These are phyloP conservation scores for Aschersonia sp. DNA, from an alignment of 2,329 filamentous ascomycete species.

Conservation along the genomic window DNA sequence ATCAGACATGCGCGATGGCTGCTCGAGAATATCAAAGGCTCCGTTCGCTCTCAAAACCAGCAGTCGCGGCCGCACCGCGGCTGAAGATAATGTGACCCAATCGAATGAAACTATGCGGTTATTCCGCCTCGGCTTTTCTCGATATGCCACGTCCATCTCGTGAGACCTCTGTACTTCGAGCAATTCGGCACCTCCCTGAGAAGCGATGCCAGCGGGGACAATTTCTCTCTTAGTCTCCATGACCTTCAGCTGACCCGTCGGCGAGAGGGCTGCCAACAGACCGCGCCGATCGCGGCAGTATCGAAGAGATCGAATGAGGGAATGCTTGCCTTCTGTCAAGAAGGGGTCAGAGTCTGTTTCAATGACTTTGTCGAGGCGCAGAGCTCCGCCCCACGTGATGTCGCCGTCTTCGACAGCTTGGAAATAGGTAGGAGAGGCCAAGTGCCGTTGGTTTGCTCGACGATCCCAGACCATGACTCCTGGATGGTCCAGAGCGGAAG, in stretches of 20 bases:
- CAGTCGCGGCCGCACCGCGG: conserved; percentile 40
- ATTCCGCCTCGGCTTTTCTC: conserved; percentile 34
- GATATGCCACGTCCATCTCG: conserved; percentile 46
- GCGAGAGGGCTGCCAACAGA: conserved; percentile 45
- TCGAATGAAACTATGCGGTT: conserved; percentile 54
- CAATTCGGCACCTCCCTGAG: conserved; percentile 39
- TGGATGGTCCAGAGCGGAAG: conserved; percentile 60
- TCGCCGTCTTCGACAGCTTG: conserved; percentile 46
- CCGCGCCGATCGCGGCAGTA: conserved; percentile 49
- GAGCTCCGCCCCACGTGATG: conserved; percentile 46
- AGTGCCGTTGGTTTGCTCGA: conserved; percentile 39
- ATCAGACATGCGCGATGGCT: conserved; percentile 41
- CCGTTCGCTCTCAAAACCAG: conserved; percentile 46
- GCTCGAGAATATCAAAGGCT: conserved; percentile 45
- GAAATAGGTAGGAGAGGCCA: conserved; percentile 38
- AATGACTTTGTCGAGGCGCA: conserved; percentile 43
- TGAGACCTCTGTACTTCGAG: conserved; percentile 44
- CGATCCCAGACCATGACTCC: conserved; percentile 68
- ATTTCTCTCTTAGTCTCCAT: conserved; percentile 43
- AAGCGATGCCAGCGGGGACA: conserved; percentile 18
- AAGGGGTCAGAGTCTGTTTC: conserved; percentile 36
- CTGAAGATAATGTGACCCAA: conserved; percentile 46
- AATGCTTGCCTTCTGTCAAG: conserved; percentile 38
- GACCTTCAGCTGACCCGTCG: conserved; percentile 48
- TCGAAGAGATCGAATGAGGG: conserved; percentile 46